Conservation (phyloP, 345 rosid species). For the Eucalyptus lansdowneana region DNA sequence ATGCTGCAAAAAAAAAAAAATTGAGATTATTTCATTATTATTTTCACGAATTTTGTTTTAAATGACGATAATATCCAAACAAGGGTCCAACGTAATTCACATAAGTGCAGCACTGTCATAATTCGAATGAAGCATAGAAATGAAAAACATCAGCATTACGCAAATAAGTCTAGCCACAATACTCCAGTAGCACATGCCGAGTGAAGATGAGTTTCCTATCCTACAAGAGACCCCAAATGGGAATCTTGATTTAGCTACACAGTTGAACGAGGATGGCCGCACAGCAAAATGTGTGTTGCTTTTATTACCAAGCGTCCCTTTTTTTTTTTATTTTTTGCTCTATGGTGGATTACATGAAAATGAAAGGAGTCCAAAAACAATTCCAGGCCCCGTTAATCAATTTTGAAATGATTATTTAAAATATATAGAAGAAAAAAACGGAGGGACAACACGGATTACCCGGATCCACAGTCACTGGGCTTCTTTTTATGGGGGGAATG, state of each 20-base stretch:
- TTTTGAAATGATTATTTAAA: too few relatives aligned
- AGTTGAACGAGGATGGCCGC: background rate
- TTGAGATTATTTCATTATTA: too few relatives aligned
- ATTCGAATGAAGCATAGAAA: background rate
- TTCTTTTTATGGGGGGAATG: too few relatives aligned
- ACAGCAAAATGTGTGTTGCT: background rate
- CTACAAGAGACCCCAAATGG: background rate
- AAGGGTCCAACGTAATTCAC: background rate
- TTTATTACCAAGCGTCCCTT: background rate
- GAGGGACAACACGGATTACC: too few relatives aligned
- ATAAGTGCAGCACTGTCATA: background rate
- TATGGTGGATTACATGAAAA: too few relatives aligned
- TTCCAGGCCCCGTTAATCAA: too few relatives aligned
- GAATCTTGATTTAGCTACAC: background rate
- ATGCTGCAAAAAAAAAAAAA: too few relatives aligned
- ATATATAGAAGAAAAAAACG: too few relatives aligned
- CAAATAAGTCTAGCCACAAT: background rate
- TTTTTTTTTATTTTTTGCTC: too few relatives aligned
- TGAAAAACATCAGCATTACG: background rate
- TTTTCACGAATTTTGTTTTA: too few relatives aligned
- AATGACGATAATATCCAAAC: background rate
- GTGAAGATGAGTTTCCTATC: background rate
- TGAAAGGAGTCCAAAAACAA: too few relatives aligned
- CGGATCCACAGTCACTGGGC: too few relatives aligned
- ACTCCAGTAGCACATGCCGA: background rate